phyloP scores from a whole-genome alignment of 805 yeast genomes.

The Zygotorulaspora chibaensis region DNA sequence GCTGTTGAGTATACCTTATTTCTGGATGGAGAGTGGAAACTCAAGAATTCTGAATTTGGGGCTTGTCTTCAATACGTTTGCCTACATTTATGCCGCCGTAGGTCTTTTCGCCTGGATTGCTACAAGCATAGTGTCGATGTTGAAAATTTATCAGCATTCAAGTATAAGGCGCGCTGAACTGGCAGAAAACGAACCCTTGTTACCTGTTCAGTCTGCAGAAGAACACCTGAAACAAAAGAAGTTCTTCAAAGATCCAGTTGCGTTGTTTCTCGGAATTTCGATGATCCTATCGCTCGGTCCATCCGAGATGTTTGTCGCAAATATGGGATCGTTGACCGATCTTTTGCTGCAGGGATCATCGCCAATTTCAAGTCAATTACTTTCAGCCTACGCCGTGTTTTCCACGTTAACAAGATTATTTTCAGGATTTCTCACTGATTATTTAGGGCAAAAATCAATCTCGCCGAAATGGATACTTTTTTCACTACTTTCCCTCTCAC shows the following conservation, averaged over 20 bases:
- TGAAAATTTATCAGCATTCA: constrained; percentile 35
- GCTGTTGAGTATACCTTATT: constrained; percentile 42
- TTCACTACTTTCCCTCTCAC: constrained; percentile 34
- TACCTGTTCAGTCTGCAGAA: constrained; percentile 33
- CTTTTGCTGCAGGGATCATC: constrained; percentile 25
- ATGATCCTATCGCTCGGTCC: constrained; percentile 75
- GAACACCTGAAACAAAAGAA: constrained; percentile 26
- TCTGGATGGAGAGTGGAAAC: constrained; percentile 31
- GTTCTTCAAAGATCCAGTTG: constrained; percentile 51
- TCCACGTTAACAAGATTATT: constrained; percentile 68
- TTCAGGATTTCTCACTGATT: constrained; percentile 68
- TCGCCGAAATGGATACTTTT: constrained; percentile 35
- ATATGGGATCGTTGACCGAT: constrained; percentile 69
- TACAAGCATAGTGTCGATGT: constrained; percentile 57
- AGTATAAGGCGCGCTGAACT: constrained; percentile 10
- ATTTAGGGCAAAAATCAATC: constrained; percentile 35
- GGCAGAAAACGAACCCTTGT: constrained; percentile 21
- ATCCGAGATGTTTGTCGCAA: constrained; percentile 76
- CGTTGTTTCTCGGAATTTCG: constrained; percentile 60
- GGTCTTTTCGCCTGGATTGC: constrained; percentile 61
- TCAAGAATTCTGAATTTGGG: constrained; percentile 41
- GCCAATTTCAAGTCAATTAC: constrained; percentile 33
- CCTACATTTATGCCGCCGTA: constrained; percentile 48
- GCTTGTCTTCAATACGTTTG: constrained; percentile 50
- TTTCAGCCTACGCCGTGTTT: constrained; percentile 61